Base-by-base conservation (phyloP, 345 rosid genomes). In the Rhodamnia rubescens region DNA sequence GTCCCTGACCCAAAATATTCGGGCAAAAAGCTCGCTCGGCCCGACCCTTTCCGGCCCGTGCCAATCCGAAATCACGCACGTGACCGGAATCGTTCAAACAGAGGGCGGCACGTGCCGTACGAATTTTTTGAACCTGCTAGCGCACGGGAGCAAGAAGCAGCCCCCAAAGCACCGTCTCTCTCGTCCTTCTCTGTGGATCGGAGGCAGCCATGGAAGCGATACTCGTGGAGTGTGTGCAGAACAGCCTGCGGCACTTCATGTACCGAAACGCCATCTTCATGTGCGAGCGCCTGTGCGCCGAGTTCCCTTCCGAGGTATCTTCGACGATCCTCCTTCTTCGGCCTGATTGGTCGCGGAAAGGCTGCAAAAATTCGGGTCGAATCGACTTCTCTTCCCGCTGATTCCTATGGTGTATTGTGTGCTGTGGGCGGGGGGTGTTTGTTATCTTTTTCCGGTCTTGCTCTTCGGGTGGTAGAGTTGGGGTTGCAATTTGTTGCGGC, bases 231-330 rank as follows among this genome's bases (percentile, higher is more conserved):
- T 89, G 93, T 87, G 96, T 97, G 42, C 93, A 92, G 87, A 93
- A 91, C 92, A 98, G 95, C 90, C 95, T 96, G 51, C 97, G 96
- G 81, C 90, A 92, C 85, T 96, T 98, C 90, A 93, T 96, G 88
- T 84, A 89, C 91, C 90, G 90, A 51, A 98, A 98, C 90, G 95
- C 99, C 87, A 92, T 94, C 88, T 98, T 98, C 92, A 91, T 95
- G 92, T 95, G 99, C 87, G 99, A 98, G 89, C 97, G 98, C 81
- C 99, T 97, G 89, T 95, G 95, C 83, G 98, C 99, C 27, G 99
- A 96, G 93, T 98, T 94, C 87, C 99, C 99, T 24, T 90, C 98
- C 22, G 99, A 98, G 99, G 99, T 97, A 54, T 53, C 13, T 6
- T 18, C n/a, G 4, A 11, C 57, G 58, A 29, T 61, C 32, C 32